phyloP scores from a whole-genome alignment of 345 rosid genomes.

The Lepidium africanum region DNA sequence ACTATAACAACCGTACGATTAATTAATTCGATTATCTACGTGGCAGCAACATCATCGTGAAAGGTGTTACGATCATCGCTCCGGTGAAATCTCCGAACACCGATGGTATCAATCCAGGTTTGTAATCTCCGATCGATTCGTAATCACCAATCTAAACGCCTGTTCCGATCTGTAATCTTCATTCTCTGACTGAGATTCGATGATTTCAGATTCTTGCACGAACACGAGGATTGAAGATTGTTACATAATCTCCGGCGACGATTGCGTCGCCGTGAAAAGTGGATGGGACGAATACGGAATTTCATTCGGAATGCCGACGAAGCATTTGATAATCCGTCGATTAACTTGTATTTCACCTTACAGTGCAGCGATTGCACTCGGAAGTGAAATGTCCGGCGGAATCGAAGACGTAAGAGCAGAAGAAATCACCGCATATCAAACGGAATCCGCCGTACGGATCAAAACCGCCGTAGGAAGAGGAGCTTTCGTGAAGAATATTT shows the following conservation, averaged over 20 bases:
- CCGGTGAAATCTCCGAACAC: slow-evolving; percentile 87
- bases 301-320: slow-evolving; percentile 36
- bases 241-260: slow-evolving; percentile 86
- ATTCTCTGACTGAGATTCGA: not conserved
- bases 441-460: slow-evolving; percentile 49
- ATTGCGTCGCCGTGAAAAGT: slow-evolving; percentile 81
- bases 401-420: slow-evolving; percentile 47
- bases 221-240: slow-evolving; percentile 81
- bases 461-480: slow-evolving; percentile 63
- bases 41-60: slow-evolving; percentile 62
- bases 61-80: slow-evolving; percentile 79
- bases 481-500: slow-evolving; percentile 45
- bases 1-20: not conserved
- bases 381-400: slow-evolving; percentile 85
- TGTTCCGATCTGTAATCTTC: not conserved
- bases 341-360: slow-evolving; percentile 62
- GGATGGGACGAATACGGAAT: slow-evolving; percentile 71
- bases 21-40: not conserved
- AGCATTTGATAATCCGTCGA: slow-evolving; percentile 42
- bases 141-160: too few species aligned
- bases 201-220: slow-evolving; percentile 72
- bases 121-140: not conserved
- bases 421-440: slow-evolving; percentile 40
- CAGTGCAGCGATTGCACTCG: slow-evolving; percentile 58
- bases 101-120: slow-evolving; percentile 93